A percentile compares a stretch with the other conserved stretches of the same genome.
Evolutionary conservation across 148 eudicot genomes (phyloP).

Genomic region (Fagopyrum tataricum): DNA sequence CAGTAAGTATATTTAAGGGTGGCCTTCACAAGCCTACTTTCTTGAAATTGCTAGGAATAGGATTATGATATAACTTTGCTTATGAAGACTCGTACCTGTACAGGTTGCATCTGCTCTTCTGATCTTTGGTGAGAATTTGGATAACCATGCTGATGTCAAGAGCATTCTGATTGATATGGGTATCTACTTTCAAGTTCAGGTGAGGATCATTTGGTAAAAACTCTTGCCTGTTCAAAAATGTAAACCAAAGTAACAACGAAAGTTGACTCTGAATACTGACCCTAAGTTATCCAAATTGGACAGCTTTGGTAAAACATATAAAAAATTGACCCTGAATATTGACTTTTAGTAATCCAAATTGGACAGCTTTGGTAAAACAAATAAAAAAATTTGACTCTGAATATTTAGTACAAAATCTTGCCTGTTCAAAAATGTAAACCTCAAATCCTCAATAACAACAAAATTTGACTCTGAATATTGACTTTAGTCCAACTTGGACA

Average conservation of each 20-base stretch:
- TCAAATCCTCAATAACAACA: no score
- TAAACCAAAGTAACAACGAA: background rate
- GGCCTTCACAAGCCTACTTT: background rate
- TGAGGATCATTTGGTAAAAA: slow-evolving; percentile 9
- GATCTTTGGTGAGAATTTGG: slow-evolving; percentile 39
- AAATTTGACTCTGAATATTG: no score
- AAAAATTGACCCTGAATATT: no score
- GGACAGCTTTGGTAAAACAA: no score
- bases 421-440: no score
- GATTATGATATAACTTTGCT: background rate
- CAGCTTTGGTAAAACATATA: no score
- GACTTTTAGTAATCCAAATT: no score
- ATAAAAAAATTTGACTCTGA: no score
- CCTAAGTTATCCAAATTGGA: no score
- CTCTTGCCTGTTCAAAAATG: background rate
- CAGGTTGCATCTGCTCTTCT: slow-evolving; percentile 46
- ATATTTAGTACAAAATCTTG: no score
- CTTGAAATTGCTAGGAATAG: background rate
- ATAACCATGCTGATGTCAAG: slow-evolving; percentile 36
- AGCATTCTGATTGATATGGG: slow-evolving; percentile 63
- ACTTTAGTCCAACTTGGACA: no score
- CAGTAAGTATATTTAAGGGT: slow-evolving; percentile 32
- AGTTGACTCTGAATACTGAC: background rate
- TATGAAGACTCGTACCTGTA: background rate
- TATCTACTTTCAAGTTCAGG: slow-evolving; percentile 70